These are phyloP conservation scores for Lasiodiplodia citricola DNA, from an alignment of 2,329 filamentous ascomycete genomes.

Conservation along the genomic window DNA sequence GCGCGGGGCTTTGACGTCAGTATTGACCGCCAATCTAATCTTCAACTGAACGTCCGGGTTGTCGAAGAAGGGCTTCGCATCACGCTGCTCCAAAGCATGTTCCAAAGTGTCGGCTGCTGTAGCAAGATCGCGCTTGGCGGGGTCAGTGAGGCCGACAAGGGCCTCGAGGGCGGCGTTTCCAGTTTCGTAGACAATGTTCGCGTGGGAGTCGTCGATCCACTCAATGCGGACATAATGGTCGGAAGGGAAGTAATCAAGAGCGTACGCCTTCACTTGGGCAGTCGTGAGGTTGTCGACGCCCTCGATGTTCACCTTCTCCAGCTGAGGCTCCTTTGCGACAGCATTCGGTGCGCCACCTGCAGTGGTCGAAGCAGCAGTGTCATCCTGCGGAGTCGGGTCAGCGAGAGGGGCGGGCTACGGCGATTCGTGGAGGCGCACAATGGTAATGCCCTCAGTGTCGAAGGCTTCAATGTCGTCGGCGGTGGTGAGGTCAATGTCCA, in stretches of 20 bases:
- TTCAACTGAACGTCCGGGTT: slow-evolving; percentile 73
- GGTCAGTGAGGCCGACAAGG: slow-evolving; percentile 57
- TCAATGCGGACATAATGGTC: slow-evolving; percentile 70
- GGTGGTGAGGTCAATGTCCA: slow-evolving; percentile 43
- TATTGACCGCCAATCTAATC: slow-evolving; percentile 73
- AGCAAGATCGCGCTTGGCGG: slow-evolving; percentile 51
- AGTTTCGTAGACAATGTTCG: slow-evolving; percentile 79
- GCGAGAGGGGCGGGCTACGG: slow-evolving; percentile 6
- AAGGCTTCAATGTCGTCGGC: slow-evolving; percentile 33
- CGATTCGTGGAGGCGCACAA: slow-evolving; percentile 30
- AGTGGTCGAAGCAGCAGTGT: background rate
- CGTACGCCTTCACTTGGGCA: slow-evolving; percentile 77
- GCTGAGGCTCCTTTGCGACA: slow-evolving; percentile 37
- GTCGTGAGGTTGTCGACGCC: slow-evolving; percentile 84
- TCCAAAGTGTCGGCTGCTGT: slow-evolving; percentile 38
- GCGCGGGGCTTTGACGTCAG: slow-evolving; percentile 79
- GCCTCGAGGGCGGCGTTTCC: slow-evolving; percentile 60
- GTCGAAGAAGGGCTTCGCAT: slow-evolving; percentile 70
- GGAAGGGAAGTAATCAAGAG: slow-evolving; percentile 67
- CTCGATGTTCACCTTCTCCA: slow-evolving; percentile 79
- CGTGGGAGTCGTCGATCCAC: slow-evolving; percentile 94
- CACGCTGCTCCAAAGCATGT: slow-evolving; percentile 67
- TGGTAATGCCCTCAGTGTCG: slow-evolving; percentile 33
- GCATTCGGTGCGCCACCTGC: background rate
- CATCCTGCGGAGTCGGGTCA: slow-evolving; percentile 12